Evolutionary conservation across 2,329 filamentous ascomycete genomes (phyloP).

Genomic region (Pestalotiopsis sp.): DNA sequence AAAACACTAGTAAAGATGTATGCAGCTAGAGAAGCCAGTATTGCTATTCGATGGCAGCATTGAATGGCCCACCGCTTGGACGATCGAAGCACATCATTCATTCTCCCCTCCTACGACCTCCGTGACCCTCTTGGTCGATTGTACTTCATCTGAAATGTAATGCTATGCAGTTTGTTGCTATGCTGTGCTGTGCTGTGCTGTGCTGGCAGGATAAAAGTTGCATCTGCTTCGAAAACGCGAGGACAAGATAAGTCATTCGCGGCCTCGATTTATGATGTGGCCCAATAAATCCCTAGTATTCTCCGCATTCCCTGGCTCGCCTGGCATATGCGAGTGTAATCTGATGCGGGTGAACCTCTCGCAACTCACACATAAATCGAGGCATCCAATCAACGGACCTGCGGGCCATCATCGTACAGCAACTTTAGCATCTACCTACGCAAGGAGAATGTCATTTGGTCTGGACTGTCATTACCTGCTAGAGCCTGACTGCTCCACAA

Average conservation of each 20-base stretch:
- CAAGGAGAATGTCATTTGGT: conserved; percentile 11
- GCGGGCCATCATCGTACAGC: not conserved
- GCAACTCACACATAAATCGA: not conserved
- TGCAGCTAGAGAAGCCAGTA: not conserved
- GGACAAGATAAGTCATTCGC: conserved; percentile 13
- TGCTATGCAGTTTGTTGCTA: not conserved
- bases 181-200: conserved; percentile 7
- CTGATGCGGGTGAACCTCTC: not conserved
- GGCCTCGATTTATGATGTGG: conserved; percentile 15
- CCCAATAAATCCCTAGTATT: conserved; percentile 12
- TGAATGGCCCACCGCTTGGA: not conserved
- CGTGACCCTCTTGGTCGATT: not conserved
- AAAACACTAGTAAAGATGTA: not conserved
- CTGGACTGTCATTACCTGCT: not conserved
- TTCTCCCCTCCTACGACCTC: not conserved
- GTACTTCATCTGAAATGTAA: not conserved
- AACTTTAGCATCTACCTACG: conserved; percentile 11
- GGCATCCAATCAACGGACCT: not conserved
- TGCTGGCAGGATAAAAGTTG: conserved; percentile 18
- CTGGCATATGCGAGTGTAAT: not conserved
- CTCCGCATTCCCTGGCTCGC: not conserved
- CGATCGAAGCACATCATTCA: not conserved
- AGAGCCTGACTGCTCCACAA: not conserved
- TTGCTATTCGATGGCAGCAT: not conserved
- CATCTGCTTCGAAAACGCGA: conserved; percentile 2